phyloP scores from a whole-genome alignment of 1,284 basidiomycete genomes.

The Ceratobasidium theobromae region DNA sequence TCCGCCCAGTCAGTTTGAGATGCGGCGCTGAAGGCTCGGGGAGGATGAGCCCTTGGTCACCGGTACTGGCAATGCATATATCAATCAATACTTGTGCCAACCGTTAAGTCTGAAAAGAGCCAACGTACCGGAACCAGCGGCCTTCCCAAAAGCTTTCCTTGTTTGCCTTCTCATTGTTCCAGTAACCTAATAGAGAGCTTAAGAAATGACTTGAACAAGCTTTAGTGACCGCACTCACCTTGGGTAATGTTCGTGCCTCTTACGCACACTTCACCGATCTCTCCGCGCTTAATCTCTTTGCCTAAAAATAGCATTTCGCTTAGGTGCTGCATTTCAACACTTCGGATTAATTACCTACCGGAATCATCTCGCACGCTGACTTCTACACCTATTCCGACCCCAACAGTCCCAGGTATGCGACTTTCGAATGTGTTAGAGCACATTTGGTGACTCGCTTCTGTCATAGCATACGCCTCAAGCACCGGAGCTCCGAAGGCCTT shows the following conservation, averaged over 20 bases:
- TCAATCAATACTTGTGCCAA: background rate
- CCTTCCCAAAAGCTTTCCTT: conserved; percentile 43
- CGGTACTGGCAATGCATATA: conserved; percentile 48
- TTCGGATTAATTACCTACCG: conserved; percentile 9
- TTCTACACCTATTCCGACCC: conserved; percentile 49
- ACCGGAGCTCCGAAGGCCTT: conserved; percentile 50
- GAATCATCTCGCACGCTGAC: conserved; percentile 46
- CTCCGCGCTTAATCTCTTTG: conserved; percentile 43
- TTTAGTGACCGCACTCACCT: conserved; percentile 37
- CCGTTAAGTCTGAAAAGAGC: background rate
- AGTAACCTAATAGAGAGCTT: conserved; percentile 39
- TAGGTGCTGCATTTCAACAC: background rate
- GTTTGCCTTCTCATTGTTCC: conserved; percentile 48
- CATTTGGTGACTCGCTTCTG: conserved; percentile 51
- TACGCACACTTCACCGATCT: conserved; percentile 49
- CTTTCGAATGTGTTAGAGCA: conserved; percentile 37
- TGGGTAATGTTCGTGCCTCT: conserved; percentile 50
- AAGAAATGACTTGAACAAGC: background rate
- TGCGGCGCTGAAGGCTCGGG: conserved; percentile 47
- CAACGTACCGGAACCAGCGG: conserved; percentile 44
- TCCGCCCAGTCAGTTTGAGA: conserved; percentile 58
- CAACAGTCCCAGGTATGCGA: conserved; percentile 49
- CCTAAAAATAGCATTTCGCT: conserved; percentile 34
- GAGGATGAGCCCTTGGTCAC: conserved; percentile 65
- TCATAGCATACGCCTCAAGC: conserved; percentile 50